Base-by-base conservation (phyloP, 2,329 filamentous ascomycete genomes). In the Colletotrichum sp. region DNA sequence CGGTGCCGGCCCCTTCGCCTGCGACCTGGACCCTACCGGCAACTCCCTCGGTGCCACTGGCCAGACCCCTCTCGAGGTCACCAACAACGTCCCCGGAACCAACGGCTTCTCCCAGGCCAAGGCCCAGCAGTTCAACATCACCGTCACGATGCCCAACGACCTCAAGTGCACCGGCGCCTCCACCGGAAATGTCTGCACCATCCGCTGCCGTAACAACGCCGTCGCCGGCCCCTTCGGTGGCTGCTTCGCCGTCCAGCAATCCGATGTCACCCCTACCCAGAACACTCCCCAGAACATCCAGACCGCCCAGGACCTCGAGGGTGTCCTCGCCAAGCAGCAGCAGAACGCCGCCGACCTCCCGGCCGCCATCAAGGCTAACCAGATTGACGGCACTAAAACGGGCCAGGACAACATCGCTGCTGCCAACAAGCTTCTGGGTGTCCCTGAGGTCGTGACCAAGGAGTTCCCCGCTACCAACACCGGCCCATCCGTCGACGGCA, bases 181-280 rank as follows among this genome's bases (percentile, higher is more conserved):
- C 0, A 90, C 90, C 3, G 91, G 91, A 59, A 89, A 91, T 71
- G 80, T 91, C 52, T 91, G 90, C 85, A 92, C 90, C 1, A 85
- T 92, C 25, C 88, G 91, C 44, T 92, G 91, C 85, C 86, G 90
- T 25, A 92, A 92, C 84, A 90, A 88, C 72, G 89, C 90, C 6
- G 82, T 88, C 5, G 89, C 89, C 12, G 90, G 90, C 6, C 90
- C 90, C 15, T 92, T 92, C 71, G 89, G 89, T 52, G 88, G 90
- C 67, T 92, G 91, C 82, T 89, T 92, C 80, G 84, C 90, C 3
- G 86, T 92, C 22, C 88, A 91, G 81, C 91, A 93, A 79, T 83
- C 84, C 34, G 90, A 91, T 77, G 79, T 79, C 15, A 78, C 81
- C 0, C 74, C 86, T 61, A 86, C 81, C 65, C 81, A 80, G 72